Conservation (phyloP, 1,284 basidiomycete genomes). For the Sporisorium graminicola region DNA sequence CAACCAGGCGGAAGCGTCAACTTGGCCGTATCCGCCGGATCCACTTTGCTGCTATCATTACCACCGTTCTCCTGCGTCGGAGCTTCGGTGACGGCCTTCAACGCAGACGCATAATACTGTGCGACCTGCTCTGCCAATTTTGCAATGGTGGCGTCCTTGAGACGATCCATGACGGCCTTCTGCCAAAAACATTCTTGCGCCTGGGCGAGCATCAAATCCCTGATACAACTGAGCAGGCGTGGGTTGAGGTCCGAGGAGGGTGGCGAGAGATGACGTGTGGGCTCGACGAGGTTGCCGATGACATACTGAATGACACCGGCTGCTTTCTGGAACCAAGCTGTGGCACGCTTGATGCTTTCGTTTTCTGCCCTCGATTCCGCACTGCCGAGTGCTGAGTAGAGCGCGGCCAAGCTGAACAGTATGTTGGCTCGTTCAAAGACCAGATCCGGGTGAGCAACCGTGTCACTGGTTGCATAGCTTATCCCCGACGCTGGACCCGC, state of each 20-base stretch:
- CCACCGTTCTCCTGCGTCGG: not conserved
- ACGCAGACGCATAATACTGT: constrained; percentile 53
- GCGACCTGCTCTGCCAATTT: constrained; percentile 82
- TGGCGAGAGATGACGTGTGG: constrained; percentile 27
- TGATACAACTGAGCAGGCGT: constrained; percentile 78
- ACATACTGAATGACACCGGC: constrained; percentile 58
- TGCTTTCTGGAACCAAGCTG: constrained; percentile 58
- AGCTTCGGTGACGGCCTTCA: constrained; percentile 24
- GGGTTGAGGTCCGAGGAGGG: constrained; percentile 60
- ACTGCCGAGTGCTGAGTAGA: constrained; percentile 54
- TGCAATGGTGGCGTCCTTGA: constrained; percentile 87
- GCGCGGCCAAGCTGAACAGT: constrained; percentile 53
- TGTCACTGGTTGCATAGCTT: constrained; percentile 41
- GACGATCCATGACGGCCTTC: constrained; percentile 81
- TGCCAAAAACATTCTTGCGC: constrained; percentile 99
- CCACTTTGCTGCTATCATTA: not conserved
- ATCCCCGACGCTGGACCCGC: constrained; percentile 31
- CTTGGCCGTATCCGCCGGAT: constrained; percentile 18
- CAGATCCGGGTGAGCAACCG: constrained; percentile 54
- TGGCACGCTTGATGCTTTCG: constrained; percentile 65
- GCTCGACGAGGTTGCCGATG: constrained; percentile 42
- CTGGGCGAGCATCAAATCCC: constrained; percentile 88
- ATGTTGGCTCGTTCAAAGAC: constrained; percentile 60
- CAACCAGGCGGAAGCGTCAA: constrained; percentile 75
- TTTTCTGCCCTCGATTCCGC: constrained; percentile 54